phyloP scores from a whole-genome alignment of 2,329 filamentous ascomycete genomes.

The Cordyceps tenuipes region DNA sequence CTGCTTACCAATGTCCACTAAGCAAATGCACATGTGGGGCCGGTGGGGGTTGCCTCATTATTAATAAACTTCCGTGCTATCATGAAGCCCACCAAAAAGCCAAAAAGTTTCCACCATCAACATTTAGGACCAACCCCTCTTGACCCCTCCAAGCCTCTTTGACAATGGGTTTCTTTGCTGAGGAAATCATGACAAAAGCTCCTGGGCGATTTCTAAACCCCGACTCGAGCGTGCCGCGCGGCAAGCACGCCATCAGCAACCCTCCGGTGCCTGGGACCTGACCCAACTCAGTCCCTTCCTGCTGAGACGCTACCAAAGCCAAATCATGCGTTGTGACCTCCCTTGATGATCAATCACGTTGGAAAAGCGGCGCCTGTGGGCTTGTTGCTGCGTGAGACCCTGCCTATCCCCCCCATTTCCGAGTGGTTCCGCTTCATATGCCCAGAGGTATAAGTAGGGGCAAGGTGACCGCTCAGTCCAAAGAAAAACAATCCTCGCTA shows the following conservation, averaged over 20 bases:
- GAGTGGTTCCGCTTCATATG: not conserved
- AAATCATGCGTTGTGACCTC: not conserved
- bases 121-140: no score
- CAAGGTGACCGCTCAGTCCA: not conserved
- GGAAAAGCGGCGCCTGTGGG: not conserved
- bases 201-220: not conserved
- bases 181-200: constrained; percentile 10
- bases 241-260: not conserved
- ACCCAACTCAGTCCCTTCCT: not conserved
- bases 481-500: constrained; percentile 1
- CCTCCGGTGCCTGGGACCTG: not conserved
- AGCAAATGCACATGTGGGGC: not conserved
- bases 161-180: not conserved
- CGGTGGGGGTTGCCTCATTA: not conserved
- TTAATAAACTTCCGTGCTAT: no score
- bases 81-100: no score
- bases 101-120: no score
- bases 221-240: not conserved
- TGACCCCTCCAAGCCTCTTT: not conserved
- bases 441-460: constrained; percentile 4
- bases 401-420: not conserved
- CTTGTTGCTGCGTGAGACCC: not conserved
- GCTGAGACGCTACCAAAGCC: not conserved
- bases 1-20: constrained; percentile 3
- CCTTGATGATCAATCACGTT: not conserved